Conservation (phyloP, 768 basidiomycete species). For the Lactarius sp. region DNA sequence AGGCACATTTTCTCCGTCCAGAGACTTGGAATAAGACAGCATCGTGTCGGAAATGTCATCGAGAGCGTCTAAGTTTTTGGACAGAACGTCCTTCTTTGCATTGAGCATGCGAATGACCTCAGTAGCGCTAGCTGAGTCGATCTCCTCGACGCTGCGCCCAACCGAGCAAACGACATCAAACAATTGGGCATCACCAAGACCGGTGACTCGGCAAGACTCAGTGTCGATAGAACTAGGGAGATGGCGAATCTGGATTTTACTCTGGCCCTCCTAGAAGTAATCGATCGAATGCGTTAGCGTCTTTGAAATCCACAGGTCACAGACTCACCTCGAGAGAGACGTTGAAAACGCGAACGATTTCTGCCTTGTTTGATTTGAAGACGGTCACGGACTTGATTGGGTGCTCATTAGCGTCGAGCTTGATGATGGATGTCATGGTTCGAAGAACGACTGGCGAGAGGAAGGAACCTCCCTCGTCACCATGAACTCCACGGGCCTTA, state of each 20-base stretch:
- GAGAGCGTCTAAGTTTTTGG: slow-evolving; percentile 37
- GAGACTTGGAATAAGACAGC: slow-evolving; percentile 40
- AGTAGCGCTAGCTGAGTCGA: slow-evolving; percentile 27
- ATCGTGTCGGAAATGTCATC: slow-evolving; percentile 42
- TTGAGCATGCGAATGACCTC: slow-evolving; percentile 28
- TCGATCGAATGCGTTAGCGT: not conserved
- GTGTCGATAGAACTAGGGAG: slow-evolving; percentile 49
- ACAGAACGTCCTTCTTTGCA: slow-evolving; percentile 35
- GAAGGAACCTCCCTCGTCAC: not conserved
- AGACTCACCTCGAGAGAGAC: slow-evolving; percentile 46
- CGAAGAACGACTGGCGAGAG: not conserved
- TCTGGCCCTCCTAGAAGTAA: slow-evolving; percentile 44
- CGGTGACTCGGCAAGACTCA: slow-evolving; percentile 50
- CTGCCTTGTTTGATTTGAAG: slow-evolving; percentile 52
- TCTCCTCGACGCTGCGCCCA: slow-evolving; percentile 25
- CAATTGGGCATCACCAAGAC: slow-evolving; percentile 44
- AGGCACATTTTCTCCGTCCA: slow-evolving; percentile 40
- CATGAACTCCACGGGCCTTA: not conserved
- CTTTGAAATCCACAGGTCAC: not conserved
- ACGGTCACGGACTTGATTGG: slow-evolving; percentile 53
- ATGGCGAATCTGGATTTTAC: slow-evolving; percentile 45
- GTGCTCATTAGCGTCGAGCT: slow-evolving; percentile 32
- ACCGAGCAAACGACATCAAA: slow-evolving; percentile 53
- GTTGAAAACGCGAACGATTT: slow-evolving; percentile 49
- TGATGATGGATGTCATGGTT: slow-evolving; percentile 12